Percentiles rank a stretch among this genome's conserved stretches.
Conservation (phyloP, 2,329 filamentous ascomycete species). For the Exophiala lecanii-corni region DNA sequence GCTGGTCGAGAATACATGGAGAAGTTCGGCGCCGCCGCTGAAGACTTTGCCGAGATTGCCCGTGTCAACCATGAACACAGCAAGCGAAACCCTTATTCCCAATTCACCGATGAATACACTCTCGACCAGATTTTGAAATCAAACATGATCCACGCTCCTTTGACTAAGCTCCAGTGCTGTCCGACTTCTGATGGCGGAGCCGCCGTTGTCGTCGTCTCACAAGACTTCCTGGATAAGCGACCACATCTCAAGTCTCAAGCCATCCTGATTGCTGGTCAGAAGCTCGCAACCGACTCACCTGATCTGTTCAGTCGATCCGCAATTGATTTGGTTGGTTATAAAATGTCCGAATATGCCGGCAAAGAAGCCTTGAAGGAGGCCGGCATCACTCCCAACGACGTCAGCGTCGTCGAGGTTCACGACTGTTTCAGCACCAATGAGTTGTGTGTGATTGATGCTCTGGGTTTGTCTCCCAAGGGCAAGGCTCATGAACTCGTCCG, state of each 20-base stretch:
- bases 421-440: conserved; percentile 97
- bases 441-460: conserved; percentile 81
- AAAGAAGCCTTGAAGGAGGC: conserved; percentile 69
- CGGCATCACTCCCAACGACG: conserved; percentile 59
- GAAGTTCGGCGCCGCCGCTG: conserved; percentile 77
- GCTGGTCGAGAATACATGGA: conserved; percentile 93
- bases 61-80: conserved; percentile 91
- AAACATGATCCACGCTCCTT: conserved; percentile 73
- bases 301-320: conserved; percentile 71
- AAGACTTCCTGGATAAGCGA: conserved; percentile 78
- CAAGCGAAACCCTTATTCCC: conserved; percentile 91
- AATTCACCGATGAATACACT: conserved; percentile 90
- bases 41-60: conserved; percentile 93
- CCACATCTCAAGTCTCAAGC: conserved; percentile 79
- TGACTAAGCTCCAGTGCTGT: conserved; percentile 98
- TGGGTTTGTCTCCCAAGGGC: conserved; percentile 71
- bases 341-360: conserved; percentile 73
- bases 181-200: conserved; percentile 91
- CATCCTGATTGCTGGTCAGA: conserved; percentile 83
- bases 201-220: conserved; percentile 81
- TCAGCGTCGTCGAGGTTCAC: conserved; percentile 86
- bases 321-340: conserved; percentile 85
- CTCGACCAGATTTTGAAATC: conserved; percentile 73
- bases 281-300: conserved; percentile 77
- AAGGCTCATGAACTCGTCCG: conserved; percentile 91